A percentile compares a stretch with the other conserved stretches of the same genome.
Conservation (phyloP, 2,329 filamentous ascomycete genomes). For the Monosporascus sp. region DNA sequence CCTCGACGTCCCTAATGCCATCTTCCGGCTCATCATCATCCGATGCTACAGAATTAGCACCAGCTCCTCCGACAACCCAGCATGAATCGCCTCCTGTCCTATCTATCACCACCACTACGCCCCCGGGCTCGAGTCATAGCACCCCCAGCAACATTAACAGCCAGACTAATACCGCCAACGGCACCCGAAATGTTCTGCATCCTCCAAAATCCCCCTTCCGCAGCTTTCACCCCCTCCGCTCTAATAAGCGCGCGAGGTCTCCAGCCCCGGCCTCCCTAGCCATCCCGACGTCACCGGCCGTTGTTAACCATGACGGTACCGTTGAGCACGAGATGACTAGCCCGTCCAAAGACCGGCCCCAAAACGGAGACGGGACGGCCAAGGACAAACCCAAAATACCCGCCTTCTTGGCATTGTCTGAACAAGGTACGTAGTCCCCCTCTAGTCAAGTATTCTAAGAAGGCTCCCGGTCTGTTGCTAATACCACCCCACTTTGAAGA, state of each 20-base stretch:
- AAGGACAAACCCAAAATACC: conserved; percentile 32
- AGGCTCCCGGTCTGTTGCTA: not conserved
- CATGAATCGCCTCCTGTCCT: conserved; percentile 16
- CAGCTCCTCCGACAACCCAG: conserved; percentile 1
- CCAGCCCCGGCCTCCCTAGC: conserved; percentile 22
- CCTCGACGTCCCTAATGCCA: conserved; percentile 3
- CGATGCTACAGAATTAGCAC: not conserved
- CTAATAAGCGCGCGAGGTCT: conserved; percentile 44
- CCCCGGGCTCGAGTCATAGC: conserved; percentile 17
- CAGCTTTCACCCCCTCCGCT: conserved; percentile 36
- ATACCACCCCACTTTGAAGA: conserved; percentile 28
- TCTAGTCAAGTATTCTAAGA: not conserved
- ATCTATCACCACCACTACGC: conserved; percentile 22
- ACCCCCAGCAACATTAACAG: conserved; percentile 4
- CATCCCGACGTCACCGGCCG: conserved; percentile 17
- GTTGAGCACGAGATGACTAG: conserved; percentile 16
- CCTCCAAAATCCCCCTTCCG: conserved; percentile 34
- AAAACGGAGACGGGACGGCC: conserved; percentile 8
- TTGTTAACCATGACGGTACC: conserved; percentile 33
- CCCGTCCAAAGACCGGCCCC: conserved; percentile 14
- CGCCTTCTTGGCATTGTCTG: conserved; percentile 46
- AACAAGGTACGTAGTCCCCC: conserved; percentile 36
- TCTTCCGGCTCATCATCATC: conserved; percentile 9
- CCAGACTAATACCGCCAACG: not conserved
- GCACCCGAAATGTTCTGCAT: conserved; percentile 2